Evolutionary conservation across 2,329 filamentous ascomycete species (phyloP), one percentile per base, ranked within the genome.

Genomic region (Fusarium armeniacum): DNA sequence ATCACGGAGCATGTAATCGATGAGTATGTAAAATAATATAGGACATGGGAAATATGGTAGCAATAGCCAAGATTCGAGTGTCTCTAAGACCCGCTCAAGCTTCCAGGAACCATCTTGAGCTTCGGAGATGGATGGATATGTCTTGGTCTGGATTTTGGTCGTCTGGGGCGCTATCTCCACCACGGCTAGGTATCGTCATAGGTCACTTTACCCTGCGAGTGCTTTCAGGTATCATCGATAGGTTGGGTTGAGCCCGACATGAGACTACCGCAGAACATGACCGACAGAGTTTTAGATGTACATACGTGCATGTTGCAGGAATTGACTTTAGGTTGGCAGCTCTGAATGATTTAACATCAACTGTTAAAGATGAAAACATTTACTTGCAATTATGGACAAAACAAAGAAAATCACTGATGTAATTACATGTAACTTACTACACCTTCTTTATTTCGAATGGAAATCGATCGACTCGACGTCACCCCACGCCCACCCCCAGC

Each of bases 401-500:
- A 41, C 36, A 65, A 61, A 43, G 28, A 10, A 44, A 36, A 13
- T 30, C 22, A 38, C 26, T 40, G 36, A 36, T 43, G 36, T 67
- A 44, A 44, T 44, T 43, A 46, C 10, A 53, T 24, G 58, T 71
- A 69, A 59, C 32, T 49, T 26, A 26, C 28, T 35, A 30, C 28
- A 30, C 28, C 28, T 18, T 45, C 16, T 52, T 35, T 49, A 15
- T 63, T 58, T 24, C 20, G 44, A 20, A 40, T n/a, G 41, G 45
- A 52, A 52, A 46, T 70, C 50, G 58, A 73, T 73, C 72, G 60
- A 73, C 72, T 71, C 72, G 69, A 74, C 72, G 66, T 73, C 72
- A 74, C 72, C 58, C 65, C 69, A 63, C 64, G 41, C 54, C 38
- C 50, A 63, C 64, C 45, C 54, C 38, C 50, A 57, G 60, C 36